These are phyloP conservation scores for Ormosia semicastrata DNA, from an alignment of 306 rosid species.

Conservation along the genomic window DNA sequence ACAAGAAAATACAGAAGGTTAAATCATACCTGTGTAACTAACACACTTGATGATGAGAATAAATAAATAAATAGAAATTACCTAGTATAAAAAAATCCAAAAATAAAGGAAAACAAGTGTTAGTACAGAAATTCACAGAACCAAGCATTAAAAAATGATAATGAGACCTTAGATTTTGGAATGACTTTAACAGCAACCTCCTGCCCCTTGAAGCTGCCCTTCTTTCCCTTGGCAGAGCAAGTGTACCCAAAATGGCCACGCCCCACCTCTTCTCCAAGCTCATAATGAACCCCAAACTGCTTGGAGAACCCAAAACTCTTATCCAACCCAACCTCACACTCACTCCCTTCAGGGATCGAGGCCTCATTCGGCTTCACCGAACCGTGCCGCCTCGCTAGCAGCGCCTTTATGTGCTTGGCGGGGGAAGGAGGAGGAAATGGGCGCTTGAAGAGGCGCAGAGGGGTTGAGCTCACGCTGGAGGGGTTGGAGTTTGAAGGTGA, in stretches of 20 bases:
- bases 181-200: slow-evolving; percentile 93
- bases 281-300: slow-evolving; percentile 54
- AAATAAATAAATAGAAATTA: neutral
- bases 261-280: slow-evolving; percentile 86
- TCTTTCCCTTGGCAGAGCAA: slow-evolving; percentile 73
- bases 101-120: neutral
- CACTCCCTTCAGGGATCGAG: slow-evolving; percentile 82
- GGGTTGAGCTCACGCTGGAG: slow-evolving; percentile 65
- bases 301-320: slow-evolving; percentile 73
- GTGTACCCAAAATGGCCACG: slow-evolving; percentile 97
- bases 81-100: neutral
- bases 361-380: slow-evolving; percentile 85
- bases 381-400: slow-evolving; percentile 77
- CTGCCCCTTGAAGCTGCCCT: slow-evolving; percentile 72
- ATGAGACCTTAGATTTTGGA: slow-evolving; percentile 81
- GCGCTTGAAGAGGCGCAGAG: slow-evolving; percentile 62
- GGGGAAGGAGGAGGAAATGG: slow-evolving; percentile 97
- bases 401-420: slow-evolving; percentile 82
- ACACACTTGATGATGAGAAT: neutral
- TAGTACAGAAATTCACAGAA: neutral
- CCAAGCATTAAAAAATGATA: neutral
- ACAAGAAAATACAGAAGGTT: neutral
- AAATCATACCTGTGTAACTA: neutral
- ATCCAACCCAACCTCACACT: slow-evolving; percentile 76
- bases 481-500: slow-evolving; percentile 61